phyloP scores from a whole-genome alignment of 1,284 basidiomycete genomes.

The Heterobasidion irregulare region DNA sequence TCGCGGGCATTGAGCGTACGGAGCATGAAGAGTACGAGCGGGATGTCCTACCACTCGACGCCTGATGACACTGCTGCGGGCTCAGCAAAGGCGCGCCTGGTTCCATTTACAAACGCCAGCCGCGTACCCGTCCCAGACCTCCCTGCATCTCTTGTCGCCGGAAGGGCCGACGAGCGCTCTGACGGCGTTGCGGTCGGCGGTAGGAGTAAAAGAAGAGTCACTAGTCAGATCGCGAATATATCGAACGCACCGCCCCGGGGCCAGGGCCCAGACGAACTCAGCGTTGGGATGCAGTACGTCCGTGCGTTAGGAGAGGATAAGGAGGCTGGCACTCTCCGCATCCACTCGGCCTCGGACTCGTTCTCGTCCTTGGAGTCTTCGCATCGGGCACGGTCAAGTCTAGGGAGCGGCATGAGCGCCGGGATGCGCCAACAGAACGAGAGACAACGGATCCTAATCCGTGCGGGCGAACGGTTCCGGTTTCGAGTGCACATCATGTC shows the following conservation, averaged over 20 bases:
- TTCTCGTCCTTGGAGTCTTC: constrained; percentile 57
- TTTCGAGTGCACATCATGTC: constrained; percentile 40
- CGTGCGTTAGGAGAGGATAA: constrained; percentile 48
- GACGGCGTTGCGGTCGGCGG: constrained; percentile 13
- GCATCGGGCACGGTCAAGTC: constrained; percentile 21
- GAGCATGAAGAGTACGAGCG: constrained; percentile 29
- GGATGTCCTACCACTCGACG: constrained; percentile 24
- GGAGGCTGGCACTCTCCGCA: constrained; percentile 3
- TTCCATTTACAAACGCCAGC: constrained; percentile 62
- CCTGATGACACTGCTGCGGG: constrained; percentile 15
- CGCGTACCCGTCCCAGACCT: constrained; percentile 54
- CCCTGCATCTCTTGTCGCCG: constrained; percentile 21
- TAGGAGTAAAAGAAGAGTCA: constrained; percentile 26
- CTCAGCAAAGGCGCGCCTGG: constrained; percentile 46
- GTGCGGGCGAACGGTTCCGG: constrained; percentile 52
- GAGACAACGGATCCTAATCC: constrained; percentile 40
- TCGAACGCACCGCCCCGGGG: constrained; percentile 18
- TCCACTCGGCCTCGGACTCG: constrained; percentile 34
- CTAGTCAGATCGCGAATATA: constrained; percentile 61
- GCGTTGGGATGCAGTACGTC: constrained; percentile 61
- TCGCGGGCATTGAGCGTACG: constrained; percentile 39
- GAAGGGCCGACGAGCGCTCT: constrained; percentile 12
- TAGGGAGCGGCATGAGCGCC: constrained; percentile 15
- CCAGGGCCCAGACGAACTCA: constrained; percentile 46
- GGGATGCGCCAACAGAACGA: constrained; percentile 13